Evolutionary conservation across 2,329 filamentous ascomycete genomes (phyloP).

Genomic region (Ascochyta lentis): DNA sequence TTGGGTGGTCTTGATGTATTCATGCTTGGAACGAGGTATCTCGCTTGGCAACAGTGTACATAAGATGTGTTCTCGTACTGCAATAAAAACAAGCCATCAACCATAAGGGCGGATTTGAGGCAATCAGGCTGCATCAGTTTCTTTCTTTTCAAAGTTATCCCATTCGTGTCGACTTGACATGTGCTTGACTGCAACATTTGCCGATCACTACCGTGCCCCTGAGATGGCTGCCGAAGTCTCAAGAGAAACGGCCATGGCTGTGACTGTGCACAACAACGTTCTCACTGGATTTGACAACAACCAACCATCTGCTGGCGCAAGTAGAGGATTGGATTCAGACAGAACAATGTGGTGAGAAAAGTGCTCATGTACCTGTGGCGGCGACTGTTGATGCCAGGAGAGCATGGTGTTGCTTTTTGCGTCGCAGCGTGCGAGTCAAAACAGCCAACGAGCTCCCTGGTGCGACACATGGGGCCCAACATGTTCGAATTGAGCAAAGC

Average conservation of each 20-base stretch:
- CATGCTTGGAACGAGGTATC: too few relatives aligned
- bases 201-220: background rate
- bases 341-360: background rate
- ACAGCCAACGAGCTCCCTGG: conserved; percentile 10
- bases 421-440: conserved; percentile 3
- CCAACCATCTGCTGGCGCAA: background rate
- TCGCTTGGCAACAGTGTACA: too few relatives aligned
- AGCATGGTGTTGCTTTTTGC: conserved; percentile 5
- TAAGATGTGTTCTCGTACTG: too few relatives aligned
- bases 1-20: too few relatives aligned
- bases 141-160: too few relatives aligned
- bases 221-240: background rate
- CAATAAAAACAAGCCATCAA: too few relatives aligned
- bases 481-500: background rate
- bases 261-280: background rate
- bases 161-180: too few relatives aligned
- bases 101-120: too few relatives aligned
- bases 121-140: too few relatives aligned
- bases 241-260: background rate
- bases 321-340: background rate
- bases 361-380: too few relatives aligned
- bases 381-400: background rate
- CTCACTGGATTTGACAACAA: background rate
- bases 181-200: background rate
- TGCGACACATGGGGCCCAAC: conserved; percentile 5